A percentile compares a stretch with the other conserved stretches of the same genome.
phyloP scores from a whole-genome alignment of 352 stramenopile genomes.

The Phytophthora boehmeriae region DNA sequence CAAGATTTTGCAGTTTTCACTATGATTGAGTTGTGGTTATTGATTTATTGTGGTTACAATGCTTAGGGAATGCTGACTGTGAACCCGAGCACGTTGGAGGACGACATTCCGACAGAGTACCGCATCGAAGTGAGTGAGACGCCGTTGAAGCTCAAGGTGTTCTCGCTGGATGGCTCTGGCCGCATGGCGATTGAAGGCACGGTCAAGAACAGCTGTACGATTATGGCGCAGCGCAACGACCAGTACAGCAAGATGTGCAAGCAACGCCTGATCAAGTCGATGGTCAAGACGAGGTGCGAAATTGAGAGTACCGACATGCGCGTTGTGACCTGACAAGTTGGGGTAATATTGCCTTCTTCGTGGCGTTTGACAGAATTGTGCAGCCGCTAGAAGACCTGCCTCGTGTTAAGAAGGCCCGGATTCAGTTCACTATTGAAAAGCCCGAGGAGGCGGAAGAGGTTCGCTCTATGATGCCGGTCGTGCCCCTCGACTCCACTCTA shows the following conservation, averaged over 20 bases:
- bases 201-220: conserved; percentile 85
- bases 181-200: conserved; percentile 89
- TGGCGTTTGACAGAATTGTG: conserved; percentile 53
- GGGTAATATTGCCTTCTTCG: background rate
- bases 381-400: conserved; percentile 77
- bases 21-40: background rate
- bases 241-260: conserved; percentile 88
- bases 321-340: background rate
- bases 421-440: conserved; percentile 88
- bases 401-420: conserved; percentile 79
- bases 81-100: conserved; percentile 74
- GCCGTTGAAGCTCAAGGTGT: conserved; percentile 83
- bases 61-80: conserved; percentile 75
- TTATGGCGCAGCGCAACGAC: conserved; percentile 85
- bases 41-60: conserved; percentile 5
- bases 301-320: background rate
- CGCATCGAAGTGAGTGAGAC: conserved; percentile 80
- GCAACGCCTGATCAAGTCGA: conserved; percentile 85
- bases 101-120: conserved; percentile 84
- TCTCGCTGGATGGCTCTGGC: conserved; percentile 83
- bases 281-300: conserved; percentile 76
- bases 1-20: background rate
- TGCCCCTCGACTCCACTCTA: background rate
- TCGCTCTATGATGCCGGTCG: conserved; percentile 7
- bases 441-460: conserved; percentile 75